phyloP scores from a whole-genome alignment of 805 yeast genomes.

The Osmozyma mogii region DNA sequence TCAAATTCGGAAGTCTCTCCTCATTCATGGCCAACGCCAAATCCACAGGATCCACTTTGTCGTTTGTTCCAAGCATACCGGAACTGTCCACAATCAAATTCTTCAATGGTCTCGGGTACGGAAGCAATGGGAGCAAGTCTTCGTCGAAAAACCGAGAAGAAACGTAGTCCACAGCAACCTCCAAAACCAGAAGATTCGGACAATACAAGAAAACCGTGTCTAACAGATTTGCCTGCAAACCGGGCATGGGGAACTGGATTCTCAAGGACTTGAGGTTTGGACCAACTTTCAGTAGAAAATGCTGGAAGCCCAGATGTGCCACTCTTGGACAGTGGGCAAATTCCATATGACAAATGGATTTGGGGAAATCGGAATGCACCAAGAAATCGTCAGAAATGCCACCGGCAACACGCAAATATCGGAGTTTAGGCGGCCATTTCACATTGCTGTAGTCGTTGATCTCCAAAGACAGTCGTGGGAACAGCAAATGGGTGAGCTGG shows the following conservation, averaged over 20 bases:
- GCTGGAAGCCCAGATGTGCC: slow-evolving; percentile 55
- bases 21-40: slow-evolving; percentile 78
- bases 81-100: slow-evolving; percentile 71
- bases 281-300: slow-evolving; percentile 59
- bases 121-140: slow-evolving; percentile 17
- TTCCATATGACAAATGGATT: slow-evolving; percentile 60
- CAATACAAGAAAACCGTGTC: slow-evolving; percentile 71
- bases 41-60: slow-evolving; percentile 82
- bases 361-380: slow-evolving; percentile 61
- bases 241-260: slow-evolving; percentile 86
- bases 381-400: slow-evolving; percentile 82
- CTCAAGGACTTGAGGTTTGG: slow-evolving; percentile 51
- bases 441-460: slow-evolving; percentile 50
- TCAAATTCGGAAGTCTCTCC: slow-evolving; percentile 61
- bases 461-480: slow-evolving; percentile 79
- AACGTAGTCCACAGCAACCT: slow-evolving; percentile 74
- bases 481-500: slow-evolving; percentile 64
- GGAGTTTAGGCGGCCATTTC: slow-evolving; percentile 73
- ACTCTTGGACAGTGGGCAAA: slow-evolving; percentile 84
- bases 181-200: slow-evolving; percentile 58
- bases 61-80: slow-evolving; percentile 78
- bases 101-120: slow-evolving; percentile 40
- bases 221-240: slow-evolving; percentile 56
- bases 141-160: slow-evolving; percentile 36
- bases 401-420: slow-evolving; percentile 74